Evolutionary conservation across 2,329 filamentous ascomycete species (phyloP).

Genomic region (Paraphaeosphaeria sporulosa): DNA sequence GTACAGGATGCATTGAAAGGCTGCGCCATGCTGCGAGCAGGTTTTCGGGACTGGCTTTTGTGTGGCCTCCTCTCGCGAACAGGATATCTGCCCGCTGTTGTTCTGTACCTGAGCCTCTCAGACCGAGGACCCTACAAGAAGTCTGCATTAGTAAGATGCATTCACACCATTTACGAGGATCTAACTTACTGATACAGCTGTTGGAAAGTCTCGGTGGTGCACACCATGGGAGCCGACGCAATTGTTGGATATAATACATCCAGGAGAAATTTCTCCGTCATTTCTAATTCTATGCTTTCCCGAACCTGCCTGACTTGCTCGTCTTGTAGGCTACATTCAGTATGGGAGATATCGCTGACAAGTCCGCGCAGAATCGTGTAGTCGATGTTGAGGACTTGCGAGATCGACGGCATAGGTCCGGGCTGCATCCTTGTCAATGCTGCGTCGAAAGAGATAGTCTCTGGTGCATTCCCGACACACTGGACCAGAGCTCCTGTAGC

Average conservation of each 20-base stretch:
- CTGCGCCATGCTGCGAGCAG: conserved; percentile 34
- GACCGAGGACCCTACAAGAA: background rate
- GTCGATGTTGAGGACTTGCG: conserved; percentile 65
- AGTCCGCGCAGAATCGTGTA: conserved; percentile 76
- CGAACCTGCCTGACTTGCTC: conserved; percentile 55
- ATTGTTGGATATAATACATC: conserved; percentile 70
- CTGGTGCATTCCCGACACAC: conserved; percentile 34
- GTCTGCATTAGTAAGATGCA: background rate
- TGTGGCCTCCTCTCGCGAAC: conserved; percentile 54
- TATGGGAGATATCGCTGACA: conserved; percentile 76
- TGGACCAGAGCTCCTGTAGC: conserved; percentile 54
- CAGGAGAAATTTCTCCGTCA: conserved; percentile 65
- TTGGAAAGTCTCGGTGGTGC: conserved; percentile 69
- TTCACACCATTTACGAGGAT: conserved; percentile 17
- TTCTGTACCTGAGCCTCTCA: conserved; percentile 43
- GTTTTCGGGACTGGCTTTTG: conserved; percentile 16
- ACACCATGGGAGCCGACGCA: conserved; percentile 64
- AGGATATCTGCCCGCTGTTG: conserved; percentile 66
- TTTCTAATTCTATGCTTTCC: conserved; percentile 71
- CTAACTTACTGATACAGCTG: conserved; percentile 63
- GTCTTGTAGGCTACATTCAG: conserved; percentile 54
- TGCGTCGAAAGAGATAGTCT: conserved; percentile 28
- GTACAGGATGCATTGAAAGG: conserved; percentile 63
- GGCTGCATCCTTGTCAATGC: conserved; percentile 45
- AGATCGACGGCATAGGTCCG: conserved; percentile 49